A percentile compares a stretch with the other conserved stretches of the same genome.
These are phyloP conservation scores for Trichosanthes truncata DNA, from an alignment of 306 rosid species.

Conservation along the genomic window DNA sequence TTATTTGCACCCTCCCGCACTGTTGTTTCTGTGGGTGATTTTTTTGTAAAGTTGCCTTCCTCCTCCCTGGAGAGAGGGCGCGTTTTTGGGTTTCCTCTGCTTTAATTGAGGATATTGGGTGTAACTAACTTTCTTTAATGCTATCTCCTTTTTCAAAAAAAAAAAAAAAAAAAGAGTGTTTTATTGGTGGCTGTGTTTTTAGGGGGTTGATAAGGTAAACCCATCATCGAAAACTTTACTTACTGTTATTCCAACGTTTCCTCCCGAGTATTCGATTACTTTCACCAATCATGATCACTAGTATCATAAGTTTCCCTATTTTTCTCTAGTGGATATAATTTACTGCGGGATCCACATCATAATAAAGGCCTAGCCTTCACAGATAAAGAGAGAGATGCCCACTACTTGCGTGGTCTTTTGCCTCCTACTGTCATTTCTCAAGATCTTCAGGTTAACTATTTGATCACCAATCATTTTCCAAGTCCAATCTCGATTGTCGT, in stretches of 20 bases:
- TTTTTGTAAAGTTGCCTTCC: too few species aligned
- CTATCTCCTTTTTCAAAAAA: too few species aligned
- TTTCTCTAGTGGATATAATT: constrained; percentile 53
- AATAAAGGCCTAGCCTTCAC: constrained; percentile 92
- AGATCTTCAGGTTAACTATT: constrained; percentile 64
- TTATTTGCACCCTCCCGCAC: too few species aligned
- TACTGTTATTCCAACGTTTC: not conserved
- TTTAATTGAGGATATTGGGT: too few species aligned
- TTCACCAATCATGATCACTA: not conserved
- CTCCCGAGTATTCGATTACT: not conserved
- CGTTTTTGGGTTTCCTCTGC: too few species aligned
- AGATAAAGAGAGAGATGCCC: constrained; percentile 84
- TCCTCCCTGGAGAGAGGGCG: too few species aligned
- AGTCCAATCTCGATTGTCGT: not conserved
- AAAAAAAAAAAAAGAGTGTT: too few species aligned
- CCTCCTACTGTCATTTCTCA: constrained; percentile 71
- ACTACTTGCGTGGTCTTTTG: constrained; percentile 82
- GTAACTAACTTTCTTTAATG: too few species aligned
- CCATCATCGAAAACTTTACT: not conserved
- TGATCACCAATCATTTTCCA: not conserved
- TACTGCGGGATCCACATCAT: constrained; percentile 81
- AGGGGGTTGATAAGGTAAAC: not conserved
- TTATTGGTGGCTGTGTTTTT: not conserved
- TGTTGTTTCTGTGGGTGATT: too few species aligned
- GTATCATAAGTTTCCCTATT: not conserved